Percentiles rank a stretch among this genome's conserved stretches.
Conservation (phyloP, 345 rosid species). For the Euphorbia peplus region DNA sequence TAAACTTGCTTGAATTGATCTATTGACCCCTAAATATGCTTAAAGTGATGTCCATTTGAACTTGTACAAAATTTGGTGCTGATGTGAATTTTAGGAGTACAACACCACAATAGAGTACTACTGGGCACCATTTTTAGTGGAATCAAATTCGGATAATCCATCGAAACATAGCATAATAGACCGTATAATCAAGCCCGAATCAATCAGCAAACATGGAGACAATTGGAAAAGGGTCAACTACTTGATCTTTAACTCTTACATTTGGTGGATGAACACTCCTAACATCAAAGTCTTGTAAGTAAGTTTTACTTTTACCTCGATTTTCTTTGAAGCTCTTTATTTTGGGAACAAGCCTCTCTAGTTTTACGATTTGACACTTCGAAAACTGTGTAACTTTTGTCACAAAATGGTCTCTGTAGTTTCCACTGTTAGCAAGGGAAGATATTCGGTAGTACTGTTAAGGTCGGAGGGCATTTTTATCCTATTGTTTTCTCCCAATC, state of each 20-base stretch:
- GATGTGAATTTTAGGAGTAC: constrained; percentile 42
- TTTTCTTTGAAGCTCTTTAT: no score
- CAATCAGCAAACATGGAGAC: constrained; percentile 54
- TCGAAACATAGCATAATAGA: constrained; percentile 43
- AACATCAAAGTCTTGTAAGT: constrained; percentile 56
- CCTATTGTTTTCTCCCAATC: no score
- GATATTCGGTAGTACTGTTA: no score
- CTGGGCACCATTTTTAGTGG: constrained; percentile 70
- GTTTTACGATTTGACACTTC: no score
- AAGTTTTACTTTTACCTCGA: constrained; percentile 25
- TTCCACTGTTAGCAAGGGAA: no score
- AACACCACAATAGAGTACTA: constrained; percentile 54
- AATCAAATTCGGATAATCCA: constrained; percentile 61
- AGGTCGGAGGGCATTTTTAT: no score
- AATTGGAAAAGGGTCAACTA: constrained; percentile 52
- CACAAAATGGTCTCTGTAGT: no score
- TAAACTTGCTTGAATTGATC: no score
- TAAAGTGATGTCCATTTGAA: no score
- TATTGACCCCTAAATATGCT: no score
- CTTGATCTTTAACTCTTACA: constrained; percentile 57
- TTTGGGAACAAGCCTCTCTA: no score
- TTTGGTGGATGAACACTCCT: constrained; percentile 59
- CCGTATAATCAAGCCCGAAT: constrained; percentile 42
- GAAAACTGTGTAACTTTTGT: no score
- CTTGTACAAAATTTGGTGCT: background rate